Conservation (phyloP, 371 early-diverging fungal genomes). For the Mucor piriformis region DNA sequence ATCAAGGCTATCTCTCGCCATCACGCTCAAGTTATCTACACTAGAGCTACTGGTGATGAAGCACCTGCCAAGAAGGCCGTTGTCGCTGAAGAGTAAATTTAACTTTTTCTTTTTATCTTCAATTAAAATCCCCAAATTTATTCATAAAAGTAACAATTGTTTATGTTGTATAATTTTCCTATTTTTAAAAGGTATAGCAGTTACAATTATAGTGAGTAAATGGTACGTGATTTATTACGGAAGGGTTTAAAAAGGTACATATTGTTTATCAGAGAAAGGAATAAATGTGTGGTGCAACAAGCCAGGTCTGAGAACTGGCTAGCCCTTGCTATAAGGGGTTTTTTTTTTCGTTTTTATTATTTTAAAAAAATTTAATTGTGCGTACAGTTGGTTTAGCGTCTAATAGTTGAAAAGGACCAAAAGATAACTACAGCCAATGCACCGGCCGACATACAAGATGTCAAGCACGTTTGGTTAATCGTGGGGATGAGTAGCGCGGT, state of each 20-base stretch:
- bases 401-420: conserved; percentile 12
- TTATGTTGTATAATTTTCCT: no score
- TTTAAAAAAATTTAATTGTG: conserved; percentile 5
- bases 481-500: conserved; percentile 43
- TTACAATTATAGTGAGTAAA: no score
- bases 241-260: no score
- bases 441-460: conserved; percentile 26
- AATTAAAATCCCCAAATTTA: neutral
- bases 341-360: conserved; percentile 20
- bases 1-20: conserved; percentile 91
- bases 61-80: conserved; percentile 53
- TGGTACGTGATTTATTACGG: no score
- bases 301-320: no score
- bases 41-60: conserved; percentile 82
- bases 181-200: no score
- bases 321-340: no score
- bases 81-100: conserved; percentile 25
- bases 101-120: neutral
- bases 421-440: conserved; percentile 32
- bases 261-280: no score
- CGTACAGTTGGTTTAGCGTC: conserved; percentile 39
- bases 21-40: conserved; percentile 96
- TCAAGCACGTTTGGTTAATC: conserved; percentile 24
- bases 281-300: no score
- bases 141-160: no score